Evolutionary conservation across 768 basidiomycete species (phyloP).

Genomic region (Tulasnella sp.): DNA sequence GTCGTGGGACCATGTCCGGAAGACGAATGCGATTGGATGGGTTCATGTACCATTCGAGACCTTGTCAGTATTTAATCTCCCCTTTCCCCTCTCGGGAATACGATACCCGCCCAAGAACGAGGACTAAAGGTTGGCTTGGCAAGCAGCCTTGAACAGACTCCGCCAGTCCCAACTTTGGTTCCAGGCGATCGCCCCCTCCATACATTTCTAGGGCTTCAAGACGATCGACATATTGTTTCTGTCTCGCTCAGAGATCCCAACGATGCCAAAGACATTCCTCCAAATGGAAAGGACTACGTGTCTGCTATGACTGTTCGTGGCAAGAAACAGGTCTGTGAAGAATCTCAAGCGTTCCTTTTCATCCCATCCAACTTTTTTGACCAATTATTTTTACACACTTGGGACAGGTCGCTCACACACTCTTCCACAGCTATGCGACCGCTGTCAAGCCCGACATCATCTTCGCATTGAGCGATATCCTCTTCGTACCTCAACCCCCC

Average conservation of each 20-base stretch:
- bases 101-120: constrained; percentile 17
- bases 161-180: constrained; percentile 56
- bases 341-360: neutral
- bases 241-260: constrained; percentile 55
- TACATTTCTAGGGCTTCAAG: constrained; percentile 46
- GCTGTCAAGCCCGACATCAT: constrained; percentile 56
- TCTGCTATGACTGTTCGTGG: constrained; percentile 53
- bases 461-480: constrained; percentile 58
- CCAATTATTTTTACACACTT: no score
- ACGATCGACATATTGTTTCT: constrained; percentile 39
- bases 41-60: constrained; percentile 66
- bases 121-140: neutral
- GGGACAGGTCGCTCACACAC: constrained; percentile 44
- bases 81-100: neutral
- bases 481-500: constrained; percentile 45
- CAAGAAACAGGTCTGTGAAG: constrained; percentile 54
- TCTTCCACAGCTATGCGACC: constrained; percentile 46
- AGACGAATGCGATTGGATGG: constrained; percentile 44
- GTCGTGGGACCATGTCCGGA: constrained; percentile 45
- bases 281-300: constrained; percentile 51
- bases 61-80: constrained; percentile 38
- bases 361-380: no score
- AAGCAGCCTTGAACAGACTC: constrained; percentile 50
- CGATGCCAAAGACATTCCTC: constrained; percentile 55
- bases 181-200: constrained; percentile 47